Conservation (phyloP, 345 rosid species). For the Trapa incisa region DNA sequence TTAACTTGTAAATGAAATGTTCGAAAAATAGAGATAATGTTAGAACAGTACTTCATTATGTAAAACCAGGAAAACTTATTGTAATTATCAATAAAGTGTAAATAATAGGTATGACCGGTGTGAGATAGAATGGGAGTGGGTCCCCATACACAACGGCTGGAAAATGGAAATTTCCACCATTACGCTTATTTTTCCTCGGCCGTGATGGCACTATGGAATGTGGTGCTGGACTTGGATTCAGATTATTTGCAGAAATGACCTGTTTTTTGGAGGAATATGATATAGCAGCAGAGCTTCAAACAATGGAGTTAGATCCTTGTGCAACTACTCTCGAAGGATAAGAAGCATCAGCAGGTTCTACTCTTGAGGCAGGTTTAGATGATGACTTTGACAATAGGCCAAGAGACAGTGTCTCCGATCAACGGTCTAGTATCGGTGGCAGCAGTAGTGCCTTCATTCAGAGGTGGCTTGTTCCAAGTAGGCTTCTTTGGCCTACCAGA, state of each 20-base stretch:
- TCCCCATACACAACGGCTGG: slow-evolving; percentile 14
- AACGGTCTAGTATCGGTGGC: slow-evolving; percentile 29
- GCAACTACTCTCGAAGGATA: slow-evolving; percentile 17
- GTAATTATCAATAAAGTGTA: too few relatives aligned
- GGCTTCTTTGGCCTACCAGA: slow-evolving; percentile 24
- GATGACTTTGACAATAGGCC: slow-evolving; percentile 53
- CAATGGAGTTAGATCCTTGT: slow-evolving; percentile 31
- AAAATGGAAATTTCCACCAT: slow-evolving; percentile 18
- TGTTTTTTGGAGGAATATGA: slow-evolving; percentile 19
- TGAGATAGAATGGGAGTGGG: too few relatives aligned
- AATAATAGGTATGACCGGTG: too few relatives aligned
- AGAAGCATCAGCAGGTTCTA: slow-evolving; percentile 17
- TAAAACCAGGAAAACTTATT: too few relatives aligned
- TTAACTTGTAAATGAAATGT: too few relatives aligned
- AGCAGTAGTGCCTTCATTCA: not conserved
- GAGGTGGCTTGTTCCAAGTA: slow-evolving; percentile 44
- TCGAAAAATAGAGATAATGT: too few relatives aligned
- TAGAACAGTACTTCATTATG: too few relatives aligned
- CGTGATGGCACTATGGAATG: slow-evolving; percentile 21
- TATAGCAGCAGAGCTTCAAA: slow-evolving; percentile 23
- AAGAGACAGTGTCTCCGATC: slow-evolving; percentile 40
- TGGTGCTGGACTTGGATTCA: slow-evolving; percentile 21
- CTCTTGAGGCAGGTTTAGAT: slow-evolving; percentile 31
- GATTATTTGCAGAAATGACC: slow-evolving; percentile 11
- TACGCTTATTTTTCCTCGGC: slow-evolving; percentile 25